Conservation (phyloP, 345 rosid genomes). For the Salix exigua region DNA sequence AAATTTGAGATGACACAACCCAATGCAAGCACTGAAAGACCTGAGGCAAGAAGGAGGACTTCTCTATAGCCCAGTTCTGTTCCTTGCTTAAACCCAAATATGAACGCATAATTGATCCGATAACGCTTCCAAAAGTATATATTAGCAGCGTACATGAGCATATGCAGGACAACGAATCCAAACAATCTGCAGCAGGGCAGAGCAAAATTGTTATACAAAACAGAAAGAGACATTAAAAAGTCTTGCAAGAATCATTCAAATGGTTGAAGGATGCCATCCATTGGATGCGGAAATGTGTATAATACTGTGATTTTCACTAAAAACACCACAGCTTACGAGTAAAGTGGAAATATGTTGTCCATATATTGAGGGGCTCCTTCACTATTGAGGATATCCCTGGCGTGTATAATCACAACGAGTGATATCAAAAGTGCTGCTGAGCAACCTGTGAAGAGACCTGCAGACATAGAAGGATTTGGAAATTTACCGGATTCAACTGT, state of each 20-base stretch:
- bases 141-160: conserved; percentile 56
- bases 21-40: conserved; percentile 52
- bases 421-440: conserved; percentile 56
- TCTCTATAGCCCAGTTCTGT: conserved; percentile 65
- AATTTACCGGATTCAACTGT: no score
- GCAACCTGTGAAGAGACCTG: conserved; percentile 68
- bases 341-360: conserved; percentile 81
- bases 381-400: conserved; percentile 40
- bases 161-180: conserved; percentile 61
- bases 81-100: conserved; percentile 74
- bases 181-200: conserved; percentile 48
- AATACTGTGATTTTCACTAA: no score
- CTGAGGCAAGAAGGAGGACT: conserved; percentile 51
- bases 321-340: conserved; percentile 32
- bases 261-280: no score
- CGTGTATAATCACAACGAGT: conserved; percentile 47
- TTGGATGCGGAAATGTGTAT: no score
- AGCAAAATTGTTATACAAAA: background rate
- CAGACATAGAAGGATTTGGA: background rate
- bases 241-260: background rate
- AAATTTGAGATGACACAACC: conserved; percentile 56
- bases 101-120: conserved; percentile 62
- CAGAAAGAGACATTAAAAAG: background rate
- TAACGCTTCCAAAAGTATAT: conserved; percentile 67
- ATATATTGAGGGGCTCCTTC: conserved; percentile 51